Evolutionary conservation across 2,329 filamentous ascomycete species (phyloP), one percentile per base, ranked within the genome.

Genomic region (Eutypa lata): DNA sequence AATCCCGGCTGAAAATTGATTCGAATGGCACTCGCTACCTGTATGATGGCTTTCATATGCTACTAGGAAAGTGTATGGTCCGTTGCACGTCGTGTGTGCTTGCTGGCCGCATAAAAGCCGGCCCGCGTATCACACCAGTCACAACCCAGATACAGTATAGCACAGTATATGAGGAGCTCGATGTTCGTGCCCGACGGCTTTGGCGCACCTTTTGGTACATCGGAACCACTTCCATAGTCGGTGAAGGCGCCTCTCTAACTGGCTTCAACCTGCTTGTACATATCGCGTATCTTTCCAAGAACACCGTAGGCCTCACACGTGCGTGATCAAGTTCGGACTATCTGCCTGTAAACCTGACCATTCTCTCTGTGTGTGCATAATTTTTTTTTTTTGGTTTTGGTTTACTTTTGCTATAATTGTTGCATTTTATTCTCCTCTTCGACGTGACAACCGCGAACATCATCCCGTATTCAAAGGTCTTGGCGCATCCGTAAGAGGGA

Each of bases 31-130:
- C 18, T 44, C 44, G 42, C 40, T 53, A 47, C 44, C 53, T 53
- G 53, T 60, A 50, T 58, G 48, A 57, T 53, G 53, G 53, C 54
- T 55, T 55, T 57, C 57, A 59, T 57, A 65, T 66, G 56, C 57
- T 55, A 58, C 59, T 61, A 57, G 57, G 62, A 61, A 51, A 53
- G 56, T 54, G 62, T 63, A 59, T 61, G 56, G 64, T 61, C 52
- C 14, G 42, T 45, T 13, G 14, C 57, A 58, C 58, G 57, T 53
- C 54, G 62, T 56, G 60, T 61, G 60, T 61, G 61, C 62, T 55
- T 55, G 57, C 48, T 61, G 64, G 64, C 58, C 63, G 61, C 60
- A 60, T 62, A 55, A 64, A 62, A 64, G 61, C 61, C 64, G 63
- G 59, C 64, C 61, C 64, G 57, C 59, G 49, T 58, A 56, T 65